phyloP scores from a whole-genome alignment of 192 early-diverging fungal species.

The Coemansia sp. region DNA sequence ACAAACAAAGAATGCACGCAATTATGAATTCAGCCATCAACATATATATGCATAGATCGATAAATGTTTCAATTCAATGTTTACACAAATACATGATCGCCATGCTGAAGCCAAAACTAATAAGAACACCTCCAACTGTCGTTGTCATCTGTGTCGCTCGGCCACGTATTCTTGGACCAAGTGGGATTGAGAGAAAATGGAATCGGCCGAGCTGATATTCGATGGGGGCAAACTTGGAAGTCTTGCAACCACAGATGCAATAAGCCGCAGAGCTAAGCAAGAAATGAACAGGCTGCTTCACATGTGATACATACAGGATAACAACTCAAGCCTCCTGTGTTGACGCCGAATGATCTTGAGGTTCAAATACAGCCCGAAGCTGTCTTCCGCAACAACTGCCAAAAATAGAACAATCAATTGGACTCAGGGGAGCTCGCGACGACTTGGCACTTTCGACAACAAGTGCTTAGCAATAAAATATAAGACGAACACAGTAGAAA shows the following conservation, averaged over 20 bases:
- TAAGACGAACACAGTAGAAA: constrained; percentile 34
- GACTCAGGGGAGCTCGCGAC: background rate
- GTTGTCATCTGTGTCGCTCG: too few species aligned
- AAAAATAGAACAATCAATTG: background rate
- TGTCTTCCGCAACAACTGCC: background rate
- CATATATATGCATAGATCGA: background rate
- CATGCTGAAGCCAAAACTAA: background rate
- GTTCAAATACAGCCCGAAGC: background rate
- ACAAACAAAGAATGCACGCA: background rate
- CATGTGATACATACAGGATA: background rate
- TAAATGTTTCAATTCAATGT: background rate
- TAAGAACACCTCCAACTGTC: background rate
- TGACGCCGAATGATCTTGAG: background rate
- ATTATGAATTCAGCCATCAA: background rate
- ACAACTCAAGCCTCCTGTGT: background rate
- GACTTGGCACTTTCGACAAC: constrained; percentile 9
- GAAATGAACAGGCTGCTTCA: background rate
- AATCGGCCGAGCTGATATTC: background rate
- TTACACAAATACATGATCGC: background rate
- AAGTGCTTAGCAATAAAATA: constrained; percentile 41
- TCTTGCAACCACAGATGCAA: background rate
- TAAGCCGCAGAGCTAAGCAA: background rate
- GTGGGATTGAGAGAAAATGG: background rate
- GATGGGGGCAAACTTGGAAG: background rate
- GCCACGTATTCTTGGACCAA: background rate